phyloP scores from a whole-genome alignment of 164 flowering plant genomes.

The Stephania japonica region DNA sequence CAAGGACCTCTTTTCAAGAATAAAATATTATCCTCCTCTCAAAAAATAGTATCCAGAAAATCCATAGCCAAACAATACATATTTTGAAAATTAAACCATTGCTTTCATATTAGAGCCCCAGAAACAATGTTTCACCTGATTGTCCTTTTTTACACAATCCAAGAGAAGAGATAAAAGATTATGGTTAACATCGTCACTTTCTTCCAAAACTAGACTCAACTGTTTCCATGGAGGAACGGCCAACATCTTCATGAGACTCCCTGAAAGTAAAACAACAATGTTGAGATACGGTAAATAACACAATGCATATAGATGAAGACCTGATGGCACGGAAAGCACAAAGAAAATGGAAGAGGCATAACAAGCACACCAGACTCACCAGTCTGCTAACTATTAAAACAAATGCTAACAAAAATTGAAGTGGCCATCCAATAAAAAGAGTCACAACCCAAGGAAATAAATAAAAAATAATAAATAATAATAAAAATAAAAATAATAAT shows the following conservation, averaged over 20 bases:
- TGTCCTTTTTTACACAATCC: slow-evolving; percentile 46
- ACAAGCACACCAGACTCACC: neutral
- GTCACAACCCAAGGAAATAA: neutral
- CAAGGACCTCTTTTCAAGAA: no score
- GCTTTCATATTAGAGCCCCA: neutral
- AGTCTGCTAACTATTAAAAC: neutral
- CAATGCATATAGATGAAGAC: neutral
- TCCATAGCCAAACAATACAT: no score
- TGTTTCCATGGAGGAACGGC: slow-evolving; percentile 61
- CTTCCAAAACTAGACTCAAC: slow-evolving; percentile 66
- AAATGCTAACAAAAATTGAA: no score
- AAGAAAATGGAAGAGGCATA: neutral
- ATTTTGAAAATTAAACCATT: no score
- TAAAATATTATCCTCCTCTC: no score
- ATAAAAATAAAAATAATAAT: no score
- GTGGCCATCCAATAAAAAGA: no score
- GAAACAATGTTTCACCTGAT: slow-evolving; percentile 38
- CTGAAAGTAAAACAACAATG: slow-evolving; percentile 24
- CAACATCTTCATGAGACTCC: slow-evolving; percentile 41
- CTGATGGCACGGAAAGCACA: neutral
- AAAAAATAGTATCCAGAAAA: no score
- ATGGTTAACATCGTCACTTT: slow-evolving; percentile 65
- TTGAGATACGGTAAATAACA: neutral
- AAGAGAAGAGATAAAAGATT: slow-evolving; percentile 52
- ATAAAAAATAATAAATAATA: no score